Evolutionary conservation across 2,329 filamentous ascomycete species (phyloP).

Genomic region (Zasmidium cellare): DNA sequence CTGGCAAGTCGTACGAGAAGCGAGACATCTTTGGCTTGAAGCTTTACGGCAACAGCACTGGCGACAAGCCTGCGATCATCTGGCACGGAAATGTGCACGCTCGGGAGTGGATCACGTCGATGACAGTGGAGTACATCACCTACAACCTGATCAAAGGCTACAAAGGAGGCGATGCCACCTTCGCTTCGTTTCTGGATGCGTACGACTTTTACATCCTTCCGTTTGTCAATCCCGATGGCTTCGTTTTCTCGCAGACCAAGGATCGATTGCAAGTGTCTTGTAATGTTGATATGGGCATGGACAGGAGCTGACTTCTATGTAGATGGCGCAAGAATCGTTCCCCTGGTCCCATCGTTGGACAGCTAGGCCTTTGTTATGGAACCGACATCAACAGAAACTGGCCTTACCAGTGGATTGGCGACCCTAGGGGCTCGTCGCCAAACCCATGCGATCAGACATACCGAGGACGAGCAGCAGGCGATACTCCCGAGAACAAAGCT

Average conservation of each 20-base stretch:
- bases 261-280: slow-evolving; percentile 47
- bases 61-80: slow-evolving; percentile 22
- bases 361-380: slow-evolving; percentile 46
- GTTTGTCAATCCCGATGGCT: slow-evolving; percentile 45
- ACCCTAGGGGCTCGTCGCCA: slow-evolving; percentile 50
- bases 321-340: slow-evolving; percentile 63
- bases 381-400: slow-evolving; percentile 63
- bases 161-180: slow-evolving; percentile 16
- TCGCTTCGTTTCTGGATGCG: slow-evolving; percentile 19
- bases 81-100: slow-evolving; percentile 27
- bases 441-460: slow-evolving; percentile 55
- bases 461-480: slow-evolving; percentile 38
- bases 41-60: slow-evolving; percentile 24
- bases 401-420: slow-evolving; percentile 51
- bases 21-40: slow-evolving; percentile 26
- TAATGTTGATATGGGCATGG: not conserved
- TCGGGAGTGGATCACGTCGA: slow-evolving; percentile 28
- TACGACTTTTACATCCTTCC: slow-evolving; percentile 28
- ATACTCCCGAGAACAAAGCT: slow-evolving; percentile 54
- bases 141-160: slow-evolving; percentile 27
- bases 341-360: slow-evolving; percentile 24
- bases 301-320: not conserved
- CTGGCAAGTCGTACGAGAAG: slow-evolving; percentile 23
- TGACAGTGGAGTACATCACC: slow-evolving; percentile 29
- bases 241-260: slow-evolving; percentile 58